Evolutionary conservation across 2,329 filamentous ascomycete genomes (phyloP).

Genomic region (Phialophora macrospora): DNA sequence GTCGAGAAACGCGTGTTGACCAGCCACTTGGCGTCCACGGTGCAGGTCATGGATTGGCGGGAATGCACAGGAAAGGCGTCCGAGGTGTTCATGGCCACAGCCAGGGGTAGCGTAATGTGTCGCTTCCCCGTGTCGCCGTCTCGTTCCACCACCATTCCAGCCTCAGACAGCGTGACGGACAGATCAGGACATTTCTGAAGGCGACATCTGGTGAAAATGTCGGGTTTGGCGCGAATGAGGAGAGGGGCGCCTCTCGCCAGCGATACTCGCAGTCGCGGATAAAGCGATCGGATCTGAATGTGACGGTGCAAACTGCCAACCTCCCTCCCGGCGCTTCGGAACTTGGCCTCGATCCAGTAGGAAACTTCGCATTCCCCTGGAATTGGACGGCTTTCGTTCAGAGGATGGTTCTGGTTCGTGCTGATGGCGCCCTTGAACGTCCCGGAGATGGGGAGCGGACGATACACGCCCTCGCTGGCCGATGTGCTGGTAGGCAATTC

Average conservation of each 20-base stretch:
- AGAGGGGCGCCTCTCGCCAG: constrained; percentile 13
- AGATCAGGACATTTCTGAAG: constrained; percentile 28
- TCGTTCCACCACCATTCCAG: constrained; percentile 16
- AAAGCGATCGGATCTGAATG: constrained; percentile 22
- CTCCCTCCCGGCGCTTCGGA: constrained; percentile 22
- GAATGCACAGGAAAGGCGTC: constrained; percentile 15
- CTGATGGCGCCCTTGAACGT: constrained; percentile 22
- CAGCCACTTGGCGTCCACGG: constrained; percentile 28
- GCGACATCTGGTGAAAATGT: constrained; percentile 28
- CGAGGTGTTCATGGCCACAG: constrained; percentile 23
- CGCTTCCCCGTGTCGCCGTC: constrained; percentile 21
- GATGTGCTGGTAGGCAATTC: constrained; percentile 25
- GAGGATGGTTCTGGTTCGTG: constrained; percentile 9
- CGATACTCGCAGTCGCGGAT: constrained; percentile 23
- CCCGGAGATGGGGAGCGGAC: constrained; percentile 25
- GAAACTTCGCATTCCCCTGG: constrained; percentile 31
- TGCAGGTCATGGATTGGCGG: constrained; percentile 33
- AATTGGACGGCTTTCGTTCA: constrained; percentile 26
- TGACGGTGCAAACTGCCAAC: constrained; percentile 27
- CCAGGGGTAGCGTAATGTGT: constrained; percentile 25
- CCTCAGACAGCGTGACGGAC: constrained; percentile 25
- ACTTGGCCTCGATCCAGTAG: constrained; percentile 34
- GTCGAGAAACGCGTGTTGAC: constrained; percentile 28
- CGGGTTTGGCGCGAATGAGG: constrained; percentile 26
- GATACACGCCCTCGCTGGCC: constrained; percentile 7